Conservation (phyloP, 805 yeast genomes). For the Teunomyces cretensis region DNA sequence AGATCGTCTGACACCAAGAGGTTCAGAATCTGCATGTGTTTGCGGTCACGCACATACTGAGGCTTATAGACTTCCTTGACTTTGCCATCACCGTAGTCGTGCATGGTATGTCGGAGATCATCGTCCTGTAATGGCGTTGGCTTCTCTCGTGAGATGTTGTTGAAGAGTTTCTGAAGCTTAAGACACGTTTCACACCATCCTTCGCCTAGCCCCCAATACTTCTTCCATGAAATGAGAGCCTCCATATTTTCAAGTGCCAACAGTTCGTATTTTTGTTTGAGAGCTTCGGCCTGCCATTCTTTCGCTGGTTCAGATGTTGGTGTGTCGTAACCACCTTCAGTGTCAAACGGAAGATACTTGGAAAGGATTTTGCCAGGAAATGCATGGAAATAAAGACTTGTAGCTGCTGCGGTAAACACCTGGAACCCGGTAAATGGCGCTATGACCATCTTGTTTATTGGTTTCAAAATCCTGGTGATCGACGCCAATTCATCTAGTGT, state of each 20-base stretch:
- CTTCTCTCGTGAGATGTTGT: constrained; percentile 10
- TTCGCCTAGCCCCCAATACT: constrained; percentile 29
- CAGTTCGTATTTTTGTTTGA: constrained; percentile 16
- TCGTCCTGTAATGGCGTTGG: constrained; percentile 17
- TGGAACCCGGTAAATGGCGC: constrained; percentile 41
- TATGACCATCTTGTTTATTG: constrained; percentile 26
- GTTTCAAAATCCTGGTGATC: constrained; percentile 20
- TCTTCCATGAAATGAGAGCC: constrained; percentile 23
- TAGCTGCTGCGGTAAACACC: constrained; percentile 35
- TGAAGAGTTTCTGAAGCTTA: constrained; percentile 23
- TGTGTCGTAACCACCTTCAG: not conserved
- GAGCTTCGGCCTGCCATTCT: constrained; percentile 4
- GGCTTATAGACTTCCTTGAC: constrained; percentile 21
- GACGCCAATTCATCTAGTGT: constrained; percentile 22
- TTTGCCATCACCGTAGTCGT: constrained; percentile 31
- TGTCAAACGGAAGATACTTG: constrained; percentile 9
- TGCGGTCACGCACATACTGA: constrained; percentile 7
- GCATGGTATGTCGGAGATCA: constrained; percentile 23
- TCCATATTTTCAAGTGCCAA: constrained; percentile 23
- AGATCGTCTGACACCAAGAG: constrained; percentile 8
- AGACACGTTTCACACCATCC: constrained; percentile 27
- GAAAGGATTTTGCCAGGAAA: constrained; percentile 22
- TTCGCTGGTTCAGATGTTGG: not conserved
- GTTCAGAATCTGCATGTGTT: constrained; percentile 15
- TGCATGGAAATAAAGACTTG: constrained; percentile 29